Evolutionary conservation across 495 filamentous ascomycete species (phyloP).

Genomic region (Stereocaulon alpinum): DNA sequence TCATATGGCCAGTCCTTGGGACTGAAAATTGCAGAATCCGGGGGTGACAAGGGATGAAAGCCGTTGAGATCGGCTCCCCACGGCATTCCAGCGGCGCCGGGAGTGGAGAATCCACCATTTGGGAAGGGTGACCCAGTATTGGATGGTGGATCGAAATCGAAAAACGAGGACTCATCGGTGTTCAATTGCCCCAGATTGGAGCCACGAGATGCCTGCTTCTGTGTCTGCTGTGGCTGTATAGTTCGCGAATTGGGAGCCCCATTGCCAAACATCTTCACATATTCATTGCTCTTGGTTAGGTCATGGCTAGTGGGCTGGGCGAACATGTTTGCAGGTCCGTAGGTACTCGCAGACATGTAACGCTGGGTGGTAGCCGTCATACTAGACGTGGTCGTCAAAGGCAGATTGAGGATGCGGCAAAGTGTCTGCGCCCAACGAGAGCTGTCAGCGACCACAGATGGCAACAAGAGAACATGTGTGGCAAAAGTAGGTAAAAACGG

Average conservation of each 20-base stretch:
- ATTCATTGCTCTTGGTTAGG: slow-evolving; percentile 5
- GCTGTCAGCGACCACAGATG: background rate
- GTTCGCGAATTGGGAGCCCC: background rate
- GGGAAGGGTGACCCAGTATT: slow-evolving; percentile 10
- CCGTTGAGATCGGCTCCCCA: slow-evolving; percentile 7
- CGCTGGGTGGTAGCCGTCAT: background rate
- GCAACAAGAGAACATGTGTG: background rate
- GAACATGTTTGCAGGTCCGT: slow-evolving; percentile 7
- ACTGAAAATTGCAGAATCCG: slow-evolving; percentile 14
- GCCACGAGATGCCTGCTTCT: slow-evolving; percentile 3
- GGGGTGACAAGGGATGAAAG: slow-evolving; percentile 16
- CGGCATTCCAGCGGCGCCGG: slow-evolving; percentile 1
- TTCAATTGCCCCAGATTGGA: background rate
- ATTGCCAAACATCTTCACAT: slow-evolving; percentile 11
- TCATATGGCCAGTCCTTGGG: slow-evolving; percentile 15
- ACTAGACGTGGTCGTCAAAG: background rate
- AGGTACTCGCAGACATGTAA: background rate
- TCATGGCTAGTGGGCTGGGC: background rate
- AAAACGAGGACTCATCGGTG: slow-evolving; percentile 14
- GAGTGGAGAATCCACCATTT: background rate
- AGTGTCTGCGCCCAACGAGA: background rate
- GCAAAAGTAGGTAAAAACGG: background rate
- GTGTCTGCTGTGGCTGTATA: slow-evolving; percentile 1
- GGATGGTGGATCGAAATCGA: slow-evolving; percentile 14
- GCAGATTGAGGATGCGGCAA: background rate